Base-by-base conservation (phyloP, 495 filamentous ascomycete species). In the Penicillium angulare region DNA sequence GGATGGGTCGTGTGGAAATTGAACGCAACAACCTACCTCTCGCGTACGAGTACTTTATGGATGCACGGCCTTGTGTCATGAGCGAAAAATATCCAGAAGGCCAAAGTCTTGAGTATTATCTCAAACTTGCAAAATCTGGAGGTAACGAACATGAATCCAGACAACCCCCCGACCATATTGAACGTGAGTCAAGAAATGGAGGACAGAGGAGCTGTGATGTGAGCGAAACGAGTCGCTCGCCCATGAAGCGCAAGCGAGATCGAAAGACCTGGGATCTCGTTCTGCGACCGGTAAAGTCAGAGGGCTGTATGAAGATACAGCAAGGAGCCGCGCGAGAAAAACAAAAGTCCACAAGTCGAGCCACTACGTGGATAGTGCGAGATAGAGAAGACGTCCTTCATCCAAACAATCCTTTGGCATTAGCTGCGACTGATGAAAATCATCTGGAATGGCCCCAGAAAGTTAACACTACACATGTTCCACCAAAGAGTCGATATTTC, bases 1-100 rank as follows among this genome's bases (percentile, higher is more conserved):
- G 52, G 52, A 33, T 55, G 40, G 52, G 52, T 12, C 46, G 52
- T 3, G 41, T 55, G 15, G 40, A 55, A 31, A 40, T 55, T 12
- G 23, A 55, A 17, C 32, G 18, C 24, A 7, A 22, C 7, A 50
- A 50, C 13, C 10, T 50, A 18, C 3, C 33, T 3, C 31, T 23
- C 12, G 52, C 52, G 6, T 35, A 55, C 18, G 10, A 21, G 5
- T 42, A 32, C n/a, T 55, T 55, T n/a, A 23, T 24, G n/a, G 15
- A 16, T 26, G 52, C 52, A 18, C 31, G 23, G 15, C 40, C 52
- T 22, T 55, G 46, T 20, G 6, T 38, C 20, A 39, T 45, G 40
- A 12, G 45, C 18, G 24, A 41, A 7, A 5, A 31, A 20, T 17
- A 17, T 7, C 22, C 27, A 16, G 52, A 55, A 32, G 41, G 52